These are phyloP conservation scores for bread wheat (Triticum aestivum) DNA, from an alignment of 176 grass and related monocot species.

Conservation along the genomic window IWGSC_CS_RefSeq_v2.1 NC_057798.1:765908671-765909170, in stretches of 20 bases:
- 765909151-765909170: no score
- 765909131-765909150: background rate
- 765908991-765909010: background rate
- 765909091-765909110: background rate
- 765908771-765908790: constrained; percentile 49
- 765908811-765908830: constrained; percentile 68
- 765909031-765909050: background rate
- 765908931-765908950: constrained; percentile 41
- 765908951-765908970: constrained; percentile 51
- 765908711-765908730: constrained; percentile 39
- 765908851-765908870: constrained; percentile 46
- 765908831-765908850: constrained; percentile 58
- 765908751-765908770: constrained; percentile 39
- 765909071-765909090: background rate
- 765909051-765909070: background rate
- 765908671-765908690: constrained; percentile 37
- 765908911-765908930: constrained; percentile 20
- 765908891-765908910: constrained; percentile 54
- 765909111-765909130: background rate
- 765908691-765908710: constrained; percentile 43
- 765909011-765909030: background rate
- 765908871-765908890: constrained; percentile 38
- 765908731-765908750: constrained; percentile 25
- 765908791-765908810: constrained; percentile 64
- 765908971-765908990: constrained; percentile 32